These are phyloP conservation scores for Penicillium sp. DNA, from an alignment of 2,329 filamentous ascomycete genomes.

Conservation along the genomic window DNA sequence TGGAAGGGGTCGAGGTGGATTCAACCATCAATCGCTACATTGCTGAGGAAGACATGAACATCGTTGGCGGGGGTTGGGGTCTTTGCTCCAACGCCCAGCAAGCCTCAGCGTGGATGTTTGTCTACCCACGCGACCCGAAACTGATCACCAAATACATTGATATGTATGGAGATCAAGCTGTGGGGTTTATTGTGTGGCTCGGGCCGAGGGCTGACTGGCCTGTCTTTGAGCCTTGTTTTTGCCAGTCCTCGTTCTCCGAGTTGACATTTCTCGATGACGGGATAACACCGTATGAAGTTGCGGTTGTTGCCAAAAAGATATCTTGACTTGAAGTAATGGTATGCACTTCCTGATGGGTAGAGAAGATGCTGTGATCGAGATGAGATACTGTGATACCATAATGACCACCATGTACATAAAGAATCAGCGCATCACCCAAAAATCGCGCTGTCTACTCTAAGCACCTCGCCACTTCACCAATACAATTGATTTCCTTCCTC, in stretches of 20 bases:
- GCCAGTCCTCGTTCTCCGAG: slow-evolving; percentile 19
- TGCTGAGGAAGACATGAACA: slow-evolving; percentile 39
- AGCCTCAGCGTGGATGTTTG: slow-evolving; percentile 52
- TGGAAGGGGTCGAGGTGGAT: slow-evolving; percentile 52
- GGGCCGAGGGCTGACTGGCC: slow-evolving; percentile 31
- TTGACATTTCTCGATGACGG: slow-evolving; percentile 22
- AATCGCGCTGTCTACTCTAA: background rate
- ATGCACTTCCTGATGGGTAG: too few relatives aligned
- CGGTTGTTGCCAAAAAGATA: slow-evolving; percentile 19
- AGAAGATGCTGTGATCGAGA: background rate
- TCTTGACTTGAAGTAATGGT: background rate
- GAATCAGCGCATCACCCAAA: background rate
- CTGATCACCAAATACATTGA: slow-evolving; percentile 48
- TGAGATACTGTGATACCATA: background rate
- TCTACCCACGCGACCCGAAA: slow-evolving; percentile 52
- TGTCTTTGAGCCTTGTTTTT: slow-evolving; percentile 31
- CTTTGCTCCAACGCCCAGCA: slow-evolving; percentile 42
- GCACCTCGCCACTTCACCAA: slow-evolving; percentile 10
- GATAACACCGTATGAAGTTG: slow-evolving; percentile 25
- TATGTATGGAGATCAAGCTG: slow-evolving; percentile 9
- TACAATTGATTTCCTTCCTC: slow-evolving; percentile 21
- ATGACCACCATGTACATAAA: background rate
- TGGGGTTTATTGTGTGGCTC: slow-evolving; percentile 31
- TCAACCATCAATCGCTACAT: slow-evolving; percentile 48
- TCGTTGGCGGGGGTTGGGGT: slow-evolving; percentile 47